Base-by-base conservation (phyloP, 2,329 filamentous ascomycete genomes). In the Ophiosphaerella herpotricha region DNA sequence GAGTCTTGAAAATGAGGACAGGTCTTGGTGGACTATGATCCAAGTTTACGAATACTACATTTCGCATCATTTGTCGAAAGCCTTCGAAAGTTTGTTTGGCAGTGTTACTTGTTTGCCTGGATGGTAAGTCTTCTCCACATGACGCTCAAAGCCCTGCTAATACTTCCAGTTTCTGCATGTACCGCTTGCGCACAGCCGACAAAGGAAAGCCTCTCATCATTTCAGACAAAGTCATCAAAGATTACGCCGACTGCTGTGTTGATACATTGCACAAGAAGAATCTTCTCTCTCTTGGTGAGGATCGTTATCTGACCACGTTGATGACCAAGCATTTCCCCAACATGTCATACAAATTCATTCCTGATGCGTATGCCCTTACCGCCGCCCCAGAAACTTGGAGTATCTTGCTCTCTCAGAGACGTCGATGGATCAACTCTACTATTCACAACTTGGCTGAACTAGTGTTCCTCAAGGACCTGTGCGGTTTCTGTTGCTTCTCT, bases 11-110 rank as follows among this genome's bases (percentile, higher is more conserved):
- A 99, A 99, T 67, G 93, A 97, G 73, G 91, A 97, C 65, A 84
- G 87, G 60, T 92, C 87, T 66, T 97, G 92, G 91, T 96, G 91
- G 90, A 99, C 94, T 11, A 99, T 99, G 94, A 99, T 99, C 67
- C 94, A 99, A 74, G 94, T 99, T 58, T 99, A 99, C 77, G 94
- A 99, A 74, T 99, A 99, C 80, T 99, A 92, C 74, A 99, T 99
- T 70, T 97, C 94, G 26, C 94, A 99, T 81, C 89, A 99, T 75
- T 78, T 99, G 72, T 82, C 94, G 46, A 99, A 99, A 79, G 91
- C 94, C 55, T 99, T 99, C 70, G 94, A 99, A 74, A 97, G 91
- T 53, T 84, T 99, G 53, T 99, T 99, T 69, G 94, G 92, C 70
- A 96, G 91, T 74, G 94, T 99, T 54, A 99, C 94, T 52, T 99